Base-by-base conservation (phyloP, 2,329 filamentous ascomycete genomes). In the Diaporthe australafricana region DNA sequence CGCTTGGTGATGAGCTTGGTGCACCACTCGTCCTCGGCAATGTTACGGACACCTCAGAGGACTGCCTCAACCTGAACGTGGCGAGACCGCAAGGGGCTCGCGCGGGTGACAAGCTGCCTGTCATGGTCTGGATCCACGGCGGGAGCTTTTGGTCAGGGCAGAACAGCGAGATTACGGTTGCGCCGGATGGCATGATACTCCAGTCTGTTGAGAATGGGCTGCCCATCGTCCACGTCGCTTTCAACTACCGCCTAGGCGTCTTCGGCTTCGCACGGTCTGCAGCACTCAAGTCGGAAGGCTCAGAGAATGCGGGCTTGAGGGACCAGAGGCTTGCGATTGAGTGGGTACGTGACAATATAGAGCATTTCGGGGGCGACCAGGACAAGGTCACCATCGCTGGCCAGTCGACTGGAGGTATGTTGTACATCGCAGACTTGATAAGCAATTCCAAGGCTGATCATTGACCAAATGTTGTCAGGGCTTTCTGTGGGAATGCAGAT, bases 341-440 rank as follows among this genome's bases (percentile, higher is more conserved):
- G 68, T 87, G 84, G 84, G 80, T 86, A 25, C 82, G 84, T 48
- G 81, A 86, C 65, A 85, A 86, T 72, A 85, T 86, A 65, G 78
- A 75, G 27, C 75, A 79, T 20, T 87, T 86, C 67, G 84, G 84
- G 14, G 85, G 84, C n/a, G 81, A 86, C 70, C 81, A 81, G 0
- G 50, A 70, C 8, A 53, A 30, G 40, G 72, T 77, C 56, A 76
- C 75, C 20, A 72, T 74, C 30, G 75, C 74, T 55, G 70, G 70
- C 2, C 56, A 68, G 52, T 73, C 72, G 6, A 72, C 72, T 20
- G 72, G 70, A 48, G 72, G 72, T 63, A 71, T 38, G 25, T 60
- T 16, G 5, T 45, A 22, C 5, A 50, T 20, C 30, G 50, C 22
- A 35, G 22, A 27, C 12, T 7, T 8, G n/a, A 11, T 27, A 5